These are phyloP conservation scores for Paramecium caudatum DNA, from an alignment of 73 alveolate species.

Conservation along the genomic window DNA sequence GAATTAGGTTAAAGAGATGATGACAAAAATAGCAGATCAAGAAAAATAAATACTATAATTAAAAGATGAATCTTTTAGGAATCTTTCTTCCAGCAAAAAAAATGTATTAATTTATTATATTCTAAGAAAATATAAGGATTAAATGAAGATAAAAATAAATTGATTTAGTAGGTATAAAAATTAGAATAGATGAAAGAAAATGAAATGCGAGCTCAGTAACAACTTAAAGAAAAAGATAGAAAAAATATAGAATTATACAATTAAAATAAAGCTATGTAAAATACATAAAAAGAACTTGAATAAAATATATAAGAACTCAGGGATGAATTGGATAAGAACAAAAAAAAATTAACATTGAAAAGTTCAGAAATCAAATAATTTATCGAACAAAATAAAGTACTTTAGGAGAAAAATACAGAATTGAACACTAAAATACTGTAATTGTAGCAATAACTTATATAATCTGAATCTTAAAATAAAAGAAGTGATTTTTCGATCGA, in stretches of 20 bases:
- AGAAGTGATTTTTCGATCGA: neutral
- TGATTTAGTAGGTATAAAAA: neutral
- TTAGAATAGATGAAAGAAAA: neutral
- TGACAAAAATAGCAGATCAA: neutral
- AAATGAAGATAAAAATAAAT: neutral
- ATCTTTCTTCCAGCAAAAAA: neutral
- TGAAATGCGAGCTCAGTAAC: neutral
- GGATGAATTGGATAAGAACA: slow-evolving; percentile 18
- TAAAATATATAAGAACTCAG: neutral
- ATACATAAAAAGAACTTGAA: neutral
- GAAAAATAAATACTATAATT: neutral
- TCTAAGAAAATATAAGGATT: neutral
- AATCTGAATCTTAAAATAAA: neutral
- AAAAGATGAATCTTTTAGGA: neutral
- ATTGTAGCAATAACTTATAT: neutral
- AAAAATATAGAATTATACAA: slow-evolving; percentile 46
- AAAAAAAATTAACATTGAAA: neutral
- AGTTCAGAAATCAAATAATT: neutral
- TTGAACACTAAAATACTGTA: neutral
- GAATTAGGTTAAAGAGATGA: neutral
- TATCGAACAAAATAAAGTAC: neutral
- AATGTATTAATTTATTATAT: neutral
- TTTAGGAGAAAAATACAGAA: slow-evolving; percentile 40
- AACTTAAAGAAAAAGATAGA: slow-evolving; percentile 40
- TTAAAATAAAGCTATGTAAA: neutral